Evolutionary conservation across 2,329 filamentous ascomycete genomes (phyloP), one percentile per base, ranked within the genome.

Genomic region (Ceratocystis cacaofunesta): DNA sequence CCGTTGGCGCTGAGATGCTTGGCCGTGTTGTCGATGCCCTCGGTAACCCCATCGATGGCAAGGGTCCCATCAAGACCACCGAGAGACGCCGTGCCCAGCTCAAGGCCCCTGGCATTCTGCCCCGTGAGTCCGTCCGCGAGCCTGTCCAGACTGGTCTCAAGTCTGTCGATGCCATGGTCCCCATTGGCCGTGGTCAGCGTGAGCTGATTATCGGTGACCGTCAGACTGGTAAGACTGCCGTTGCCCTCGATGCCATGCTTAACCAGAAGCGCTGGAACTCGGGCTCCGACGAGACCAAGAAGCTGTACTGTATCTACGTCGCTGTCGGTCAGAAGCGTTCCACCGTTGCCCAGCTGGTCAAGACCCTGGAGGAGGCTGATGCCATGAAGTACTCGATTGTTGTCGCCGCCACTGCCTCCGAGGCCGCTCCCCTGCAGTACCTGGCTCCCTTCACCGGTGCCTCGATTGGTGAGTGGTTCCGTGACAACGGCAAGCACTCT

Each of bases 191-290:
- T 92, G 94, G 94, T 76, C 94, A 99, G 85, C 94, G 94, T 92
- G 94, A 99, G 84, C 83, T 99, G 85, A 97, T 99, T 79, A 99
- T 99, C 80, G 94, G 94, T 84, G 94, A 99, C 78, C 94, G 94
- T 91, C 94, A 99, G 82, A 99, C 94, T 74, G 94, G 94, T 80
- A 99, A 99, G 89, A 99, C 94, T 76, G 94, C 94, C 74, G 92
- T 99, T 77, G 92, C 88, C 75, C 90, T 99, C 69, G 94, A 99
- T 78, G 86, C 92, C 78, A 97, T 99, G 73, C 87, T 99, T 69
- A 99, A 99, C 88, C 94, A 99, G 85, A 95, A 94, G 86, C 85
- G 92, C 76, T 97, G 92, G 92, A 99, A 99, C 86, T 82, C 79
- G 77, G 74, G 79, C 76, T 82, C 76, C 78, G 92, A 96, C 76